Evolutionary conservation across 2,329 filamentous ascomycete species (phyloP).

Genomic region (Cercospora nicotianae): DNA sequence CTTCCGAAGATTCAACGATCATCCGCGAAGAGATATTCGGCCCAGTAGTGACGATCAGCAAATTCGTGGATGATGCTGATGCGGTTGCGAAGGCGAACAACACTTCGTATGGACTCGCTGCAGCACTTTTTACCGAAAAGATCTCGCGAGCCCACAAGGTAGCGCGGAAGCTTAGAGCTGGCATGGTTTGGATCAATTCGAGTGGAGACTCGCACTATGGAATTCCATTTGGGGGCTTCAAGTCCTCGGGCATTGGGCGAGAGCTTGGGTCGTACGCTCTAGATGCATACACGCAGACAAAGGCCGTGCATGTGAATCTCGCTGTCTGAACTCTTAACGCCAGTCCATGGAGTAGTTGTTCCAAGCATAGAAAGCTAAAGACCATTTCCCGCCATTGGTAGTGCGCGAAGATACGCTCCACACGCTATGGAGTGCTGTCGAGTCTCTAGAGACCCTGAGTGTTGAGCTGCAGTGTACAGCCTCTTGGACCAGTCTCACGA

Average conservation of each 20-base stretch:
- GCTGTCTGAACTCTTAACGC: conserved; percentile 28
- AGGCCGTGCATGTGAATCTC: conserved; percentile 30
- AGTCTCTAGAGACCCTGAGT: not conserved
- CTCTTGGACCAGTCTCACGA: not conserved
- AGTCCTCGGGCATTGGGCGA: conserved; percentile 38
- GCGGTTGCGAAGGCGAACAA: conserved; percentile 57
- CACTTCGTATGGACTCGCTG: conserved; percentile 60
- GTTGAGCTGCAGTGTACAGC: not conserved
- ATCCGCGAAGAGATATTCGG: conserved; percentile 65
- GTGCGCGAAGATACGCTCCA: not conserved
- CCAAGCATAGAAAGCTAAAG: not conserved
- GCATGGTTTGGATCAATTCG: conserved; percentile 69
- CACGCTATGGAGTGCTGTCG: not conserved
- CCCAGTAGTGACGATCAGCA: conserved; percentile 60
- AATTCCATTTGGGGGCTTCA: conserved; percentile 42
- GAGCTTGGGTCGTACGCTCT: conserved; percentile 12
- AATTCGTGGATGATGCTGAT: conserved; percentile 59
- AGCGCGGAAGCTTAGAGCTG: conserved; percentile 57
- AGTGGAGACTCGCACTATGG: conserved; percentile 43
- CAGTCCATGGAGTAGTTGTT: not conserved
- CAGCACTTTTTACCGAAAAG: conserved; percentile 58
- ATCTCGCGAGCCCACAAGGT: conserved; percentile 58
- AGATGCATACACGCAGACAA: conserved; percentile 15
- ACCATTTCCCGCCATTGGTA: not conserved
- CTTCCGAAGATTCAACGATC: conserved; percentile 39